Base-by-base conservation (phyloP, 1,139 yeast species). In the Blastobotrys capitulatus region DNA sequence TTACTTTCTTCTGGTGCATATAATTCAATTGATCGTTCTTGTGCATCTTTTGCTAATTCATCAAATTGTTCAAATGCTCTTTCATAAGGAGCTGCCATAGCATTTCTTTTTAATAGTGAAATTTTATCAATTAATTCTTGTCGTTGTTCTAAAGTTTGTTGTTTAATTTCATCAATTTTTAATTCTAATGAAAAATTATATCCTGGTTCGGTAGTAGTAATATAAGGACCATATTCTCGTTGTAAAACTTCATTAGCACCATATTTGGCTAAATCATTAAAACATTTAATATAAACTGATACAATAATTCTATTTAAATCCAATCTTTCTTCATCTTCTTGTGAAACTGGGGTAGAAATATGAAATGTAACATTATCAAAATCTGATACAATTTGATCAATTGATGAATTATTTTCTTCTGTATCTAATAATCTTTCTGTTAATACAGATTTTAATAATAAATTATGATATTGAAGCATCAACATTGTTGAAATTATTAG, bases 361-460 rank as follows among this genome's bases (percentile, higher is more conserved):
- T 90, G 97, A 70, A 86, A 89, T 29, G 95, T 86, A 51, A 96
- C 95, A 71, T 89, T 89, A 68, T 92, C 98, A 63, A 92, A 92
- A 71, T 92, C 99, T 35, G 96, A 83, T 56, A 92, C 80, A 57
- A 92, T 80, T 66, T 97, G 80, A 69, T 92, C 97, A 60, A 92
- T 76, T n/a, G 85, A 75, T 54, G 80, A 73, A 13, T 9, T 10
- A 2, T 84, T 81, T 15, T 67, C 55, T 20, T 70, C 65, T 29
- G 60, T 59, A 15, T 67, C 78, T 49, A 72, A 60, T 48, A 72
- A 59, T 34, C 72, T 64, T 60, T 72, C 76, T 27, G 72, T 66
- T 54, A 72, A 62, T 36, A 72, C 63, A 25, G 72, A 63, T 59
- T 72, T 69, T 47, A 72, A 60, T 51, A 72, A 64, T 41, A 72